Percentiles rank a stretch among this genome's conserved stretches.
phyloP scores from a whole-genome alignment of 768 basidiomycete species.

The Trametes villosa region DNA sequence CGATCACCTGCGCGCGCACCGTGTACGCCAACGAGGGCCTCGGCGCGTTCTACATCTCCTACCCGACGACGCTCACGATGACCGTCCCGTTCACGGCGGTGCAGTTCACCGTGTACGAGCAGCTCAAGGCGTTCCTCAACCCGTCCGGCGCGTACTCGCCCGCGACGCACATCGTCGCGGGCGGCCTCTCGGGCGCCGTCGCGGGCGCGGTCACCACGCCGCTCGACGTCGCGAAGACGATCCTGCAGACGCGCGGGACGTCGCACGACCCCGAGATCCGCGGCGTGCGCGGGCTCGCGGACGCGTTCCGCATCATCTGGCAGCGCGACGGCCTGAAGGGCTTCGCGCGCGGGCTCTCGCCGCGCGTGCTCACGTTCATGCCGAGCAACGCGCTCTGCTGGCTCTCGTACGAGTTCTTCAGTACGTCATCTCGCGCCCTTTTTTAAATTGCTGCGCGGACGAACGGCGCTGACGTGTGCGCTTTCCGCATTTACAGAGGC shows the following conservation, averaged over 20 bases:
- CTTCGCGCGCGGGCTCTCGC: conserved; percentile 85
- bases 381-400: conserved; percentile 97
- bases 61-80: conserved; percentile 97
- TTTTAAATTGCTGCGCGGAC: background rate
- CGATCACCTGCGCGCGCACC: conserved; percentile 80
- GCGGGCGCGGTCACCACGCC: conserved; percentile 97
- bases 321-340: conserved; percentile 82
- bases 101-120: conserved; percentile 96
- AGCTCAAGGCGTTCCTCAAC: conserved; percentile 85
- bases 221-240: conserved; percentile 96
- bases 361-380: conserved; percentile 92
- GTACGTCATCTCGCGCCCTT: conserved; percentile 54
- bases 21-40: conserved; percentile 89
- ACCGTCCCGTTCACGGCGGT: conserved; percentile 98
- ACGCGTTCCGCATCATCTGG: conserved; percentile 91
- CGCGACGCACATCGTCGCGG: conserved; percentile 88
- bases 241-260: conserved; percentile 94
- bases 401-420: conserved; percentile 98
- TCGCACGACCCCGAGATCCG: conserved; percentile 86
- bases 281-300: conserved; percentile 78
- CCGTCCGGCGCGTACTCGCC: conserved; percentile 89
- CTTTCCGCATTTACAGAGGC: conserved; percentile 31
- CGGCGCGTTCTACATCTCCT: conserved; percentile 94
- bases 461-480: conserved; percentile 5
- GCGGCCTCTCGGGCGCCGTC: conserved; percentile 90